Percentiles rank a stretch among this genome's conserved stretches.
phyloP scores from a whole-genome alignment of 371 early-diverging fungal genomes.

The Capillidium heterosporum region DNA sequence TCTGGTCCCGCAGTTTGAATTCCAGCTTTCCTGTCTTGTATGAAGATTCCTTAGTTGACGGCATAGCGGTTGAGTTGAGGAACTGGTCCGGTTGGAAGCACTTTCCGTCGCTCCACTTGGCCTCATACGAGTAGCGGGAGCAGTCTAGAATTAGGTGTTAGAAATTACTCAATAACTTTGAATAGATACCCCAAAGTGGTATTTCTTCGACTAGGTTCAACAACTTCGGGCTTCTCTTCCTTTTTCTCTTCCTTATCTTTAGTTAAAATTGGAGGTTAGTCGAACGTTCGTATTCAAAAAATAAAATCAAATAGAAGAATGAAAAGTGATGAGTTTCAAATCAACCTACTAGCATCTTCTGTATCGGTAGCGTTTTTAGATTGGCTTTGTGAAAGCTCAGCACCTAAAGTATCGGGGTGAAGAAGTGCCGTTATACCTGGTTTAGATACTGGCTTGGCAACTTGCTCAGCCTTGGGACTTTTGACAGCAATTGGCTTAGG shows the following conservation, averaged over 20 bases:
- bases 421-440: too few relatives aligned
- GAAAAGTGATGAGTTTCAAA: too few relatives aligned
- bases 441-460: not conserved
- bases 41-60: not conserved
- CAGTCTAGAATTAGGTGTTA: not conserved
- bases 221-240: not conserved
- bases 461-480: not conserved
- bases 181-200: not conserved
- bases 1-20: not conserved
- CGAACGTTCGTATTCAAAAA: not conserved
- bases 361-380: too few relatives aligned
- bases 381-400: too few relatives aligned
- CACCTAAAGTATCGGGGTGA: too few relatives aligned
- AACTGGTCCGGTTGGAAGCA: not conserved
- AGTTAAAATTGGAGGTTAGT: not conserved
- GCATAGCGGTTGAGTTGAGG: not conserved
- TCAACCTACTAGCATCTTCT: too few relatives aligned
- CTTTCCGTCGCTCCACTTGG: not conserved
- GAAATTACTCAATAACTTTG: not conserved
- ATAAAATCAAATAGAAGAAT: too few relatives aligned
- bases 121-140: not conserved
- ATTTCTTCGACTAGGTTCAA: not conserved
- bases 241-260: not conserved
- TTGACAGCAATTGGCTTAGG: not conserved
- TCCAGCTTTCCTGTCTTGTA: not conserved